Evolutionary conservation across 2,329 filamentous ascomycete genomes (phyloP).

Genomic region (Ophiocordyceps sinensis): DNA sequence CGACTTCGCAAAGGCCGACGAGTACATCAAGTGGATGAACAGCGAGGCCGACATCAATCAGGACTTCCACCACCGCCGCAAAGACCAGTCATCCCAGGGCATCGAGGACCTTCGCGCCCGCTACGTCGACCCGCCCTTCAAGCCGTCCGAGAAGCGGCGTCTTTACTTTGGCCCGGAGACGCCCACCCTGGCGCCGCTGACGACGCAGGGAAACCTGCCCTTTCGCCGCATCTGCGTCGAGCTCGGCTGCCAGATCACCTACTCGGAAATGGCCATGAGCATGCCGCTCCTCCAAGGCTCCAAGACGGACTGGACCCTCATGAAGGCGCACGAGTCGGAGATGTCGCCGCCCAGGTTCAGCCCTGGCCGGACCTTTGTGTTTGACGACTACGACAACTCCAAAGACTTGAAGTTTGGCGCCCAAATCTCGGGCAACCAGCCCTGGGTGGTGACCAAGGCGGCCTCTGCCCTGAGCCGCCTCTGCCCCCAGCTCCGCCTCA

Average conservation of each 20-base stretch:
- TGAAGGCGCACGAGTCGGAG: conserved; percentile 85
- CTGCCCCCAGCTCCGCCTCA: conserved; percentile 71
- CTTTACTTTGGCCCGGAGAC: conserved; percentile 93
- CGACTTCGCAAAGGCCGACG: conserved; percentile 57
- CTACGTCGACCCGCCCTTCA: conserved; percentile 75
- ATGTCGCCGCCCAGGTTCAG: conserved; percentile 54
- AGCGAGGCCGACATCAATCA: conserved; percentile 33
- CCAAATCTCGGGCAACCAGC: conserved; percentile 85
- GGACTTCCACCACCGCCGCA: conserved; percentile 24
- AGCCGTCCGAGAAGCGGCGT: conserved; percentile 82
- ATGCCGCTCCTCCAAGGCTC: conserved; percentile 79
- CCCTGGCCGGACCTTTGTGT: conserved; percentile 33
- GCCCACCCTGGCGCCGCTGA: conserved; percentile 83
- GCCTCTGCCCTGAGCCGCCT: conserved; percentile 66
- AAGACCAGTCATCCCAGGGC: conserved; percentile 27
- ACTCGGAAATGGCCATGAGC: conserved; percentile 96
- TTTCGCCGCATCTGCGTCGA: conserved; percentile 84
- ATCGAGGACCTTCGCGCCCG: conserved; percentile 60
- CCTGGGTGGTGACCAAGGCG: conserved; percentile 79
- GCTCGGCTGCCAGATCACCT: conserved; percentile 82
- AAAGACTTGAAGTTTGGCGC: conserved; percentile 80
- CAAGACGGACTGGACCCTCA: conserved; percentile 85
- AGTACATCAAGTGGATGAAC: conserved; percentile 66
- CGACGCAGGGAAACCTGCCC: conserved; percentile 90
- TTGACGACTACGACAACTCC: conserved; percentile 66